A percentile compares a stretch with the other conserved stretches of the same genome.
phyloP scores from a whole-genome alignment of 2,329 filamentous ascomycete species.

The Xylaria sp. region DNA sequence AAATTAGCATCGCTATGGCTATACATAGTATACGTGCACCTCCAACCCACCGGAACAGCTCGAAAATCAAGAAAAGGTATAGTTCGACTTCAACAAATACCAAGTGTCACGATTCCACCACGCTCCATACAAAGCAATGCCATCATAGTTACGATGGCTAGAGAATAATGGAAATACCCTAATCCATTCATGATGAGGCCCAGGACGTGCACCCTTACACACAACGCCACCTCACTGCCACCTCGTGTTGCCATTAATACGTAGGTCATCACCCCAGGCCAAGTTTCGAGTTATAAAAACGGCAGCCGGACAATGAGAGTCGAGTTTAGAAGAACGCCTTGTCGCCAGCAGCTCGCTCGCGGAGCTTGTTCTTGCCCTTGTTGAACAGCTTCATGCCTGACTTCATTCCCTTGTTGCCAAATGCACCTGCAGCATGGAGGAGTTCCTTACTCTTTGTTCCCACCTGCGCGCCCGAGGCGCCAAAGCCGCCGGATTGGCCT shows the following conservation, averaged over 20 bases:
- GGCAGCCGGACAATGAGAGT: slow-evolving; percentile 38
- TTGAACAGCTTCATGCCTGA: slow-evolving; percentile 90
- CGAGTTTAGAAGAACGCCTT: slow-evolving; percentile 81
- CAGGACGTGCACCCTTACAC: slow-evolving; percentile 9
- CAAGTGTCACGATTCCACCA: not conserved
- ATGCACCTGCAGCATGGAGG: slow-evolving; percentile 82
- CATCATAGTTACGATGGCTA: not conserved
- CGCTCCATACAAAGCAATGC: not conserved
- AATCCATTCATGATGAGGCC: slow-evolving; percentile 2
- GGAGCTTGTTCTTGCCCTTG: slow-evolving; percentile 86
- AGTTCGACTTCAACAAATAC: not conserved
- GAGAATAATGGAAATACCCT: not conserved
- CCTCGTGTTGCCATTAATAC: not conserved
- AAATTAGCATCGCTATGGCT: not conserved
- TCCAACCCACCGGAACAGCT: not conserved
- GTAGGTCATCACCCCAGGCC: slow-evolving; percentile 4
- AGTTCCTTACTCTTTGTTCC: slow-evolving; percentile 88
- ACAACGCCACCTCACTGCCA: slow-evolving; percentile 21
- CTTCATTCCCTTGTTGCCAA: slow-evolving; percentile 89
- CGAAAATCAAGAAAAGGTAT: not conserved
- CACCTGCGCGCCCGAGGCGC: slow-evolving; percentile 66
- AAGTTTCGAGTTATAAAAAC: slow-evolving; percentile 30
- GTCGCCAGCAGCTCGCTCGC: slow-evolving; percentile 65
- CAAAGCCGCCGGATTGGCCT: slow-evolving; percentile 53
- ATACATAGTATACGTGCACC: not conserved